Evolutionary conservation across 768 basidiomycete species (phyloP), one percentile per base, ranked within the genome.

Genomic region (Leccinum disarticulatum): DNA sequence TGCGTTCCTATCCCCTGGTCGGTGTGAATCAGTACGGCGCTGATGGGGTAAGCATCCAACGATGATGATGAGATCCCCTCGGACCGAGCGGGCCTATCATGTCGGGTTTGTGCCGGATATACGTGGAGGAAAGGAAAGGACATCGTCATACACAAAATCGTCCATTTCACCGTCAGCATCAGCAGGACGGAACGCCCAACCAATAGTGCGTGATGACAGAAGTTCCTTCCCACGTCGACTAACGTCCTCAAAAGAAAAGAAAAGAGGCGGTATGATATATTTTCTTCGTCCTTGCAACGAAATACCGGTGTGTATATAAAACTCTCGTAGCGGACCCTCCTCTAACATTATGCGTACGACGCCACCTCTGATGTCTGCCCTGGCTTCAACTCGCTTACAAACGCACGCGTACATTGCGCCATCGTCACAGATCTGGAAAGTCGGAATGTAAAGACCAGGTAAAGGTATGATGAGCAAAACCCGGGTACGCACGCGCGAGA

Each of bases 371-470:
- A 46, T 4, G 48, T 5, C 7, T 28, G 50, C 22, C 31, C 58
- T 4, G 13, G 57, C 22, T 55, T 56, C 2, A 57, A 57, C 9
- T 90, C 87, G 33, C 84, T 87, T 61, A 89, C 88, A 69, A 95
- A 96, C 19, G 93, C 82, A 51, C 89, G 86, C 14, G 90, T 91
- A 73, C 94, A 96, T 65, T 94, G 90, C 1, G 94, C 95, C 95
- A 97, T 97, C 36, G 95, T 95, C 36, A 93, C 90, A n/a, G 92
- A 93, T 49, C 90, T 93, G 65, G 17, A 14, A 19, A 31, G 5
- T 14, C 19, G 13, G 27, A 36, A 19, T 53, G 61, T 49, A 11
- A 61, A 58, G 7, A 43, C 30, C 33, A 3, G n/a, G 6, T 17
- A 8, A 15, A 3, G 15, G 38, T 8, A 22, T 11, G 15, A 22